Base-by-base conservation (phyloP, 2,329 filamentous ascomycete genomes). In the Alternaria metachromatica region DNA sequence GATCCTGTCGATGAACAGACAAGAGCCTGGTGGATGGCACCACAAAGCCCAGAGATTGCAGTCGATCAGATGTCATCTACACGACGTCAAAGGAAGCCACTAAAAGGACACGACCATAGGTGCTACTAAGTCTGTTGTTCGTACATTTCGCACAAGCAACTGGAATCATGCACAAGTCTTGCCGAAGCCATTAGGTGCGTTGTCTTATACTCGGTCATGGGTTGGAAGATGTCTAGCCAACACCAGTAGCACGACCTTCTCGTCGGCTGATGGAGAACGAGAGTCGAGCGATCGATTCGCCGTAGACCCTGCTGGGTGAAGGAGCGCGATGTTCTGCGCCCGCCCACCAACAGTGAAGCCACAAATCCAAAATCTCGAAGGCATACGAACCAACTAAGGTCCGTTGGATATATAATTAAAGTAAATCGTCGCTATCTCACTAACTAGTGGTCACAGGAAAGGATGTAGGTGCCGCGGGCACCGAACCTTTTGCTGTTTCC, bases 361-460 rank as follows among this genome's bases (percentile, higher is more conserved):
- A n/a, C 18, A 12, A 10, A 37, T 23, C 10, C 18, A 15, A 23
- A n/a, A 20, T 10, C 4, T 53, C 2, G 2, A 23, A 23, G 18
- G 28, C 20, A 37, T 20, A 53, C n/a, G 15, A 15, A 44, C 21
- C 49, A 37, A 23, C 7, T 6, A 21, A 45, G 2, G 23, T 23
- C 15, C 20, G 21, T 44, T 33, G 20, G 26, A 21, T 55, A 46
- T 55, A 59, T 55, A 13, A 30, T 25, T n/a, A 20, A 18, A 37
- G 5, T 13, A 21, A 46, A n/a, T 8, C 5, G 25, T 30, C n/a
- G 10, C 4, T 55, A 12, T 50, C 25, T 6, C 43, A 25, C 54
- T 56, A 46, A 56, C 44, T 53, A 18, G 21, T 58, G 28, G 44
- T 9, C 18, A 25, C 8, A 58, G 55, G 28, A 37, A 37, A 37